A percentile compares a stretch with the other conserved stretches of the same genome.
These are phyloP conservation scores for Aspergillus ochraceus DNA, from an alignment of 2,329 filamentous ascomycete genomes.

Conservation along the genomic window DNA sequence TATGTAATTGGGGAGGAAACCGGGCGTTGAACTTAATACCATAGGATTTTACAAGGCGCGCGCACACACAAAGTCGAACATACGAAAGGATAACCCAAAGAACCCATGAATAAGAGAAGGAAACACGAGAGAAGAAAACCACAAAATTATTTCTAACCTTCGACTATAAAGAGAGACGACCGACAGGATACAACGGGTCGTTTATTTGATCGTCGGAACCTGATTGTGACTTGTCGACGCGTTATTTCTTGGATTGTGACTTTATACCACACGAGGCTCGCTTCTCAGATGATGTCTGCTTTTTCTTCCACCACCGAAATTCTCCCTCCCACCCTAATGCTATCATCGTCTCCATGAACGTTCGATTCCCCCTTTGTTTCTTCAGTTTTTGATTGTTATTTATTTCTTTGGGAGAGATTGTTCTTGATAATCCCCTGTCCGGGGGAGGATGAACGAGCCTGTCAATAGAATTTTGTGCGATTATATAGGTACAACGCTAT, in stretches of 20 bases:
- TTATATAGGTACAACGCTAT: conserved; percentile 23
- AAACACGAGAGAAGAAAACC: conserved; percentile 5
- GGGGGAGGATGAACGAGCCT: conserved; percentile 23
- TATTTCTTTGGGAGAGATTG: conserved; percentile 27
- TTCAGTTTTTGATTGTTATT: conserved; percentile 24
- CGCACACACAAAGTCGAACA: conserved; percentile 18
- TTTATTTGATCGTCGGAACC: conserved; percentile 15
- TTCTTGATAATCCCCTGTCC: conserved; percentile 26
- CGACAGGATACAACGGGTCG: conserved; percentile 20
- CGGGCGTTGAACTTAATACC: conserved; percentile 18
- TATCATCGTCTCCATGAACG: conserved; percentile 40
- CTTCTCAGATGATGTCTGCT: conserved; percentile 31
- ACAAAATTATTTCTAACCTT: conserved; percentile 1
- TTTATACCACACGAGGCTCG: conserved; percentile 27
- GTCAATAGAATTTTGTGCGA: conserved; percentile 30
- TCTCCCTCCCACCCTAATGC: conserved; percentile 24
- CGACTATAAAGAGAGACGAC: conserved; percentile 18
- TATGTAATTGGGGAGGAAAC: conserved; percentile 55
- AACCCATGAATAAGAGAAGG: conserved; percentile 12
- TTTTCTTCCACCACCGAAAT: neutral
- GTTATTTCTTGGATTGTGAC: conserved; percentile 19
- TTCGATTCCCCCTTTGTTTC: conserved; percentile 43
- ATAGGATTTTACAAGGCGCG: conserved; percentile 17
- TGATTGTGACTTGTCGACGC: conserved; percentile 22
- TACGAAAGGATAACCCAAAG: conserved; percentile 20